These are phyloP conservation scores for Cochlearia excelsa DNA, from an alignment of 345 rosid species.

Conservation along the genomic window DNA sequence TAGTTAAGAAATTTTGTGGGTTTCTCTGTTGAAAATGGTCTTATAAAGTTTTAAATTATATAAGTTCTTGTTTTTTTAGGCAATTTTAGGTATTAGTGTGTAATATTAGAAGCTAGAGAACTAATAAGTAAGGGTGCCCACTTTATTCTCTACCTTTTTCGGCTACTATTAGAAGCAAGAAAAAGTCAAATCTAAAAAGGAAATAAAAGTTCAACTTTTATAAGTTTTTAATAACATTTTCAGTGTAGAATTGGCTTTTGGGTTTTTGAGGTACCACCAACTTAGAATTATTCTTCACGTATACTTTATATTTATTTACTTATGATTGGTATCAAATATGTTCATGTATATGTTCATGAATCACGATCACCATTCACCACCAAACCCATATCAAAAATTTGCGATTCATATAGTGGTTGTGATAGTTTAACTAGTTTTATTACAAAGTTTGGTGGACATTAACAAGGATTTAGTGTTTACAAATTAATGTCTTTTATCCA, in stretches of 20 bases:
- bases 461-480: slow-evolving; percentile 1
- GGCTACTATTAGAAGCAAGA: slow-evolving; percentile 17
- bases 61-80: slow-evolving; percentile 4
- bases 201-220: slow-evolving; percentile 1
- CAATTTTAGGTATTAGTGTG: slow-evolving; percentile 19
- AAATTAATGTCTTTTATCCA: neutral
- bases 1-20: too few relatives aligned
- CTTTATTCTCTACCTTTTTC: slow-evolving; percentile 21
- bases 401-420: slow-evolving; percentile 26
- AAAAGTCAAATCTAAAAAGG: slow-evolving; percentile 20
- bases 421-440: slow-evolving; percentile 26
- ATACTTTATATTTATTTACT: slow-evolving; percentile 34
- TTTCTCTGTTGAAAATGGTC: too few relatives aligned
- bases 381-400: slow-evolving; percentile 22
- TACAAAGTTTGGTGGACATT: slow-evolving; percentile 21
- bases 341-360: neutral
- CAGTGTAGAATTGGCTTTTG: slow-evolving; percentile 25
- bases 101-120: slow-evolving; percentile 27
- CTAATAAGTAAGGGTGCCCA: slow-evolving; percentile 37
- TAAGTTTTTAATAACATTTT: slow-evolving; percentile 28
- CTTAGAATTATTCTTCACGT: slow-evolving; percentile 41
- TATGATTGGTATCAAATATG: slow-evolving; percentile 22
- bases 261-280: slow-evolving; percentile 28
- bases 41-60: slow-evolving; percentile 1
- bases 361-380: slow-evolving; percentile 13